Evolutionary conservation across 768 basidiomycete species (phyloP).

Genomic region (Boletus sensibilis): DNA sequence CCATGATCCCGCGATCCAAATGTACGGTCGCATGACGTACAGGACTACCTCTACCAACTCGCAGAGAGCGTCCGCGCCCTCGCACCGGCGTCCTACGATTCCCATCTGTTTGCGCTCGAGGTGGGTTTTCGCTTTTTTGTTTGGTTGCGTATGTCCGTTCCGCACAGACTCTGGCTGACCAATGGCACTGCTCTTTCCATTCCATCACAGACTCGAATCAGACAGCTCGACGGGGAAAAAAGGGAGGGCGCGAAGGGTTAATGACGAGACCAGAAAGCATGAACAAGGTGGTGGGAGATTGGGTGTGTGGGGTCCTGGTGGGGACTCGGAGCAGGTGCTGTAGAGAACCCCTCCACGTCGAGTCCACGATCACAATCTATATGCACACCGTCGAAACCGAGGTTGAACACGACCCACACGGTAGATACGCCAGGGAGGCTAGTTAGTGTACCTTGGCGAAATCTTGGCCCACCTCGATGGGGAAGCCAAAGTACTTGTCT

Average conservation of each 20-base stretch:
- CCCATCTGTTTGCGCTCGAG: constrained; percentile 76
- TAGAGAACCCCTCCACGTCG: not conserved
- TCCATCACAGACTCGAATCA: constrained; percentile 9
- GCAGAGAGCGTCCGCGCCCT: constrained; percentile 71
- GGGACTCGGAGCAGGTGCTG: not conserved
- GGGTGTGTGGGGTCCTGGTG: not conserved
- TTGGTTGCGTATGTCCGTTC: not conserved
- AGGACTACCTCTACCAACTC: constrained; percentile 89
- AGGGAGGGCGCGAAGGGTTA: not conserved
- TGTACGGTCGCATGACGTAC: not conserved
- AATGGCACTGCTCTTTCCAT: not conserved
- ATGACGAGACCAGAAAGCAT: not conserved
- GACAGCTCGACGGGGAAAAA: constrained; percentile 7
- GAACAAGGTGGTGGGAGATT: not conserved
- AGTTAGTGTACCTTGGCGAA: no score
- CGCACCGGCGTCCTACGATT: constrained; percentile 70
- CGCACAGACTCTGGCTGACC: not conserved
- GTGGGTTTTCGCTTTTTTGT: constrained; percentile 35
- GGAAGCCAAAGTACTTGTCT: no score
- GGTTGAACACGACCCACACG: no score
- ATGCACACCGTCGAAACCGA: not conserved
- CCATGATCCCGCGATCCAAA: not conserved
- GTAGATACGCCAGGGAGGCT: not conserved
- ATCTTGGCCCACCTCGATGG: no score
- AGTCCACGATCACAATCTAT: not conserved